Evolutionary conservation across 352 stramenopile genomes (phyloP).

Genomic region (Phytopythium ostracodes): DNA sequence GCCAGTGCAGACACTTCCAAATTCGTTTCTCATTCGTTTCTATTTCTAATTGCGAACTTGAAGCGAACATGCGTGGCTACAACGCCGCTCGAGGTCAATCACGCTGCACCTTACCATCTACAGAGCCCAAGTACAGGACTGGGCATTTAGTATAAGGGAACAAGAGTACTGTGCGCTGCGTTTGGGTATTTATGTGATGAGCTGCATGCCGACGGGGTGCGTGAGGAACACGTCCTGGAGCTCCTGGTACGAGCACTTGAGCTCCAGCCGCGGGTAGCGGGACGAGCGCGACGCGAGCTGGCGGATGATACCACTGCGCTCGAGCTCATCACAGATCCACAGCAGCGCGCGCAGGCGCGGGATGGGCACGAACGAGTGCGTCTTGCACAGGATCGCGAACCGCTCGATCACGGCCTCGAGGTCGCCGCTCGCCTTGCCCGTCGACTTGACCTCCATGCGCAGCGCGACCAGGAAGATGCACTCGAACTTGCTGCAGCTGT

Average conservation of each 20-base stretch:
- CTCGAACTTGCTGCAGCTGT: slow-evolving; percentile 64
- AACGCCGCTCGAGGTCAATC: no score
- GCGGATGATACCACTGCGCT: slow-evolving; percentile 54
- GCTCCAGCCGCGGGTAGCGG: slow-evolving; percentile 47
- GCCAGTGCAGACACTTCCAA: neutral
- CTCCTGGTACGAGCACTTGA: slow-evolving; percentile 63
- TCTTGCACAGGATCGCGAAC: slow-evolving; percentile 66
- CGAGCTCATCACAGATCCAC: slow-evolving; percentile 58
- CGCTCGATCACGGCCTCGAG: slow-evolving; percentile 63
- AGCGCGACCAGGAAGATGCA: slow-evolving; percentile 67
- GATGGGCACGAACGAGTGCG: slow-evolving; percentile 53
- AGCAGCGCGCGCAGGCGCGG: slow-evolving; percentile 47
- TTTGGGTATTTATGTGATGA: slow-evolving; percentile 26
- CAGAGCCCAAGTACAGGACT: no score
- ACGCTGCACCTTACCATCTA: no score
- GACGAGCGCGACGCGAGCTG: slow-evolving; percentile 38
- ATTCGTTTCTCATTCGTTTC: neutral
- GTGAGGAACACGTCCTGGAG: slow-evolving; percentile 60
- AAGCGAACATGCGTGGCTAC: no score
- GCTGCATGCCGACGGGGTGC: slow-evolving; percentile 51
- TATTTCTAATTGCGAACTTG: neutral
- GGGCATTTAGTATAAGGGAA: no score
- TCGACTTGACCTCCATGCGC: slow-evolving; percentile 51
- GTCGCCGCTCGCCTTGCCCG: slow-evolving; percentile 27
- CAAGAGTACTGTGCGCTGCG: neutral